Evolutionary conservation across 1,284 basidiomycete species (phyloP).

Genomic region (Ustilago vetiveriae): DNA sequence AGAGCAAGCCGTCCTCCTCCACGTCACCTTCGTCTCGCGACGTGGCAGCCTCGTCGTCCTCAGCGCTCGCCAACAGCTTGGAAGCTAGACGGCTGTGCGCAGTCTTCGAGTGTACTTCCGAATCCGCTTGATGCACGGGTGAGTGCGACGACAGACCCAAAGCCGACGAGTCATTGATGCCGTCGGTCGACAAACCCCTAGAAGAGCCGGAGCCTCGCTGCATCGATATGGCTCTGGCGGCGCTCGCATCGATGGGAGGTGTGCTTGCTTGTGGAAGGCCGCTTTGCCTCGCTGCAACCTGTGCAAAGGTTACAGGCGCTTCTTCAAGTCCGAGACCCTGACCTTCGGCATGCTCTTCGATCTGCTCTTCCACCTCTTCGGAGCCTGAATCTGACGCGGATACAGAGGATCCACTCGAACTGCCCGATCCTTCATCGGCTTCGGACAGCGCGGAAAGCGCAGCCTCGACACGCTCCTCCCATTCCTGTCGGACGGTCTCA

Average conservation of each 20-base stretch:
- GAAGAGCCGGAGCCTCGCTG: constrained; percentile 20
- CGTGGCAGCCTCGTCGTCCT: constrained; percentile 30
- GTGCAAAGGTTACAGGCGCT: constrained; percentile 12
- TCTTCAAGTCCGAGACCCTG: constrained; percentile 57
- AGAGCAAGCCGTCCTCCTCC: constrained; percentile 42
- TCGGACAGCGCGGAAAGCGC: constrained; percentile 72
- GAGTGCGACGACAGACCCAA: constrained; percentile 12
- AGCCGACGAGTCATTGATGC: constrained; percentile 4
- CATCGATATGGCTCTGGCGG: constrained; percentile 3
- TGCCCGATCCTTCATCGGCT: constrained; percentile 38
- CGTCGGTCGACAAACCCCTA: constrained; percentile 17
- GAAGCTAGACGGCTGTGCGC: constrained; percentile 31
- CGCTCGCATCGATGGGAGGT: background rate
- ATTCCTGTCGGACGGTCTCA: constrained; percentile 95
- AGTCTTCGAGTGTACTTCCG: constrained; percentile 2
- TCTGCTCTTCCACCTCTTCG: constrained; percentile 70
- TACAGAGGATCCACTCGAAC: constrained; percentile 21
- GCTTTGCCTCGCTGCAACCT: background rate
- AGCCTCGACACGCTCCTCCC: constrained; percentile 85
- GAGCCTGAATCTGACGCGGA: constrained; percentile 26
- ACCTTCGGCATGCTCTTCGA: constrained; percentile 63
- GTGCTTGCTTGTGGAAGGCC: background rate
- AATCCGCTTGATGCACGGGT: constrained; percentile 14
- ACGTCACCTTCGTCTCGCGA: constrained; percentile 23
- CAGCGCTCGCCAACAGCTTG: constrained; percentile 17